Evolutionary conservation across 2,329 filamentous ascomycete species (phyloP), one percentile per base, ranked within the genome.

Genomic region (Diaporthe sp.): DNA sequence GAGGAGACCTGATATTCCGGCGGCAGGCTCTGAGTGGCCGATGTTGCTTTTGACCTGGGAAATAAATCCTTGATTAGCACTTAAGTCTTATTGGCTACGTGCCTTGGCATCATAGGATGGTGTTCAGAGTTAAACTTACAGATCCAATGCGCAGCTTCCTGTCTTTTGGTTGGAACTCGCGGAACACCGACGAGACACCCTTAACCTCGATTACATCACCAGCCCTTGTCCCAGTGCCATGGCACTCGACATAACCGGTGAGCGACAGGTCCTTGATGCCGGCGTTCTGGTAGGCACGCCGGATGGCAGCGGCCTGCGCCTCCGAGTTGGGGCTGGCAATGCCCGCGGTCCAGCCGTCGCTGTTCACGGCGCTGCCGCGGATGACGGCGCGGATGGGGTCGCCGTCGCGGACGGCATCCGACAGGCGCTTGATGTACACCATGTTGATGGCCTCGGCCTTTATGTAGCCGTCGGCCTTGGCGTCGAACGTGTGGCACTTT

Each of bases 171-270:
- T 44, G 42, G 17, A 44, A 44, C 4, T 19, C 42, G 42, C 17
- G 42, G 62, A 68, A 68, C 19, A 68, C 19, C 8, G 62, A 68
- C 8, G 42, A 78, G 15, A 74, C 75, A 1, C 77, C 78, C 12
- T 85, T 84, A 2, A 88, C 82, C 76, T 90, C 88, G 75, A 85
- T 83, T 79, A 84, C 84, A 76, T 90, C 89, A 13, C 90, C 90
- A 5, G 88, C 89, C 46, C 87, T 86, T 0, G 91, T 92, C 5
- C 90, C 90, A 0, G 90, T 92, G 4, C 90, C 90, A 77, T 89
- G 90, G 42, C 88, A 90, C 78, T 91, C 89, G 61, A 91, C 86
- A 72, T 87, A 91, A 4, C 42, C 42, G 1, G 42, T 44, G 42
- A 44, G 42, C 15, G 42, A 44, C 42, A 44, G 42, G 42, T 44